These are phyloP conservation scores for Picochlorum costavermella DNA, from an alignment of 139 green algal genomes.

Conservation along the genomic window DNA sequence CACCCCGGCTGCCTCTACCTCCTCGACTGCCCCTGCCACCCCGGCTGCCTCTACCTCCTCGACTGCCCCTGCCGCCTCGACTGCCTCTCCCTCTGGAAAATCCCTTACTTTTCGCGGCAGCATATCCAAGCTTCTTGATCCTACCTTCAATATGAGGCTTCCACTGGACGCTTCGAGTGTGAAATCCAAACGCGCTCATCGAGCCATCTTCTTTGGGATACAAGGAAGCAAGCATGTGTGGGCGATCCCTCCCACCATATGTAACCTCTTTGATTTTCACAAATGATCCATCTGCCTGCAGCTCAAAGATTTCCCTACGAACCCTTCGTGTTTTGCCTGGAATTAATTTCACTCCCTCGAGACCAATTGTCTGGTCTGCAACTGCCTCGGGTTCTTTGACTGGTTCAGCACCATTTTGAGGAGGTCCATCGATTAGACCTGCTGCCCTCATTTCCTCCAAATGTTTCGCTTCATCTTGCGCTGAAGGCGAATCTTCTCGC, in stretches of 20 bases:
- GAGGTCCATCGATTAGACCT: neutral
- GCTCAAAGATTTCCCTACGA: conserved; percentile 17
- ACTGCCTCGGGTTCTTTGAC: neutral
- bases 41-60: neutral
- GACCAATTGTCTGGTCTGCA: neutral
- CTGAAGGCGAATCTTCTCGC: conserved; percentile 7
- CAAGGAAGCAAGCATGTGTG: conserved; percentile 24
- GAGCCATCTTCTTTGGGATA: conserved; percentile 23
- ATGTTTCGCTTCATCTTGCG: conserved; percentile 21
- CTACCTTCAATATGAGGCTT: conserved; percentile 5
- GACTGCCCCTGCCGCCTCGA: neutral
- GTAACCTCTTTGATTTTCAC: conserved; percentile 24
- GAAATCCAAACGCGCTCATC: conserved; percentile 21
- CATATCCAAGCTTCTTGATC: conserved; percentile 19
- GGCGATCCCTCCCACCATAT: conserved; percentile 22
- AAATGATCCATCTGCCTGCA: neutral
- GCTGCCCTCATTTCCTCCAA: conserved; percentile 27
- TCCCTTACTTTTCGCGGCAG: conserved; percentile 17
- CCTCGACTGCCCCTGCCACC: neutral
- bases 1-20: neutral
- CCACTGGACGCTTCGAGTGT: conserved; percentile 9
- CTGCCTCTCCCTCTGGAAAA: conserved; percentile 12
- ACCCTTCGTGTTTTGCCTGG: conserved; percentile 10
- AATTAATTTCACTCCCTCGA: neutral
- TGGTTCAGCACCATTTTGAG: neutral